Base-by-base conservation (phyloP, 129 eudicot species). In the Logfia minima region DNA sequence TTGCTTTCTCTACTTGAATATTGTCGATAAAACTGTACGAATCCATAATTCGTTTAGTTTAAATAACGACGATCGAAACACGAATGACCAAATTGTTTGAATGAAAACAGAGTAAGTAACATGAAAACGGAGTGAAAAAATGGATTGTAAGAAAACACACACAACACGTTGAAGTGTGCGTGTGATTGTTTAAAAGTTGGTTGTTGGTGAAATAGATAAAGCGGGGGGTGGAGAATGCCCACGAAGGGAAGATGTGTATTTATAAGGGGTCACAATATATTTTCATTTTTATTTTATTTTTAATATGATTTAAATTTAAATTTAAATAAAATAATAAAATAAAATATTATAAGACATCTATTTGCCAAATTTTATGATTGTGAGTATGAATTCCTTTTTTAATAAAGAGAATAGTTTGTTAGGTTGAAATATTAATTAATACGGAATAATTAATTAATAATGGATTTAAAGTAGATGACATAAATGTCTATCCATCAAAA, bases 1-100 rank as follows among this genome's bases (percentile, higher is more conserved):
- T 84, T 1, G 85, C 86, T 82, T 92, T 92, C 74, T 80, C 79
- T n/a, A 73, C 75, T 74, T 74, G 79, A 53, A 80, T 28, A 28
- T 9, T 66, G 69, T 80, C 79, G 5, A 80, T 0, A n/a, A 80
- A 39, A 24, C 64, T 77, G 45, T 66, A 66, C 45, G 79, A 80
- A 55, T 80, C 79, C 83, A 80, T 80, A 19, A 3, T 66, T 80
- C 7, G 43, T 74, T 18, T 18, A 23, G 53, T 62, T 72, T 14
- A 39, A 7, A 2, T 3, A 3, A 48, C 3, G 55, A 13, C 13
- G 55, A 48, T 48, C 1, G 55, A 13, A 48, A 48, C 55, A 3
- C 61, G 11, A 64, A 79, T 8, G 4, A 31, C 58, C 31, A 60
- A 32, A 61, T 48, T 70, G 66, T 41, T 10, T 41, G 0, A 0